A percentile compares a stretch with the other conserved stretches of the same genome.
Conservation (phyloP, 257 asterid species). For the Paraleonurus japonicus region DNA sequence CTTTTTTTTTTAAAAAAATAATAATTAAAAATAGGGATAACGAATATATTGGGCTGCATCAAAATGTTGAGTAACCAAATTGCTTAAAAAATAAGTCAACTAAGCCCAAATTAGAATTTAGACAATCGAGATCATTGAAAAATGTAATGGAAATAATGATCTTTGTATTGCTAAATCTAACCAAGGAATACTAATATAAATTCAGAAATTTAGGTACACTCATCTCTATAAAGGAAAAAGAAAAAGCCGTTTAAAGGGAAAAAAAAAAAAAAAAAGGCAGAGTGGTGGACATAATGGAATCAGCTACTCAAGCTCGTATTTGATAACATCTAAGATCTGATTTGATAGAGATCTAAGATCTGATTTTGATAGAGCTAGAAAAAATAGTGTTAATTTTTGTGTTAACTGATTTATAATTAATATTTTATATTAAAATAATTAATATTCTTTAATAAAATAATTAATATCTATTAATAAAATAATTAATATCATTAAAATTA, state of each 20-base stretch:
- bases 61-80: background rate
- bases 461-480: no score
- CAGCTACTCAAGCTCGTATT: background rate
- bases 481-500: no score
- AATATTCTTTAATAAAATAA: no score
- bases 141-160: background rate
- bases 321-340: no score
- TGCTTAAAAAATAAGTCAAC: background rate
- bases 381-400: no score
- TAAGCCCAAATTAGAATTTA: no score
- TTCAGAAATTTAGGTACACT: constrained; percentile 1
- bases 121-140: constrained; percentile 12
- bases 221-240: constrained; percentile 5
- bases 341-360: no score
- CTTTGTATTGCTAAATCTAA: background rate
- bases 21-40: background rate
- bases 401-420: no score
- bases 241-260: background rate
- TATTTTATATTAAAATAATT: no score
- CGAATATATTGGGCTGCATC: constrained; percentile 9
- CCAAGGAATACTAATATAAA: background rate
- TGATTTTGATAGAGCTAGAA: no score
- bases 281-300: background rate
- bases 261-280: background rate
- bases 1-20: background rate